Percentiles rank a stretch among this genome's conserved stretches.
These are phyloP conservation scores for Candida schatavii DNA, from an alignment of 805 yeast species.

Conservation along the genomic window DNA sequence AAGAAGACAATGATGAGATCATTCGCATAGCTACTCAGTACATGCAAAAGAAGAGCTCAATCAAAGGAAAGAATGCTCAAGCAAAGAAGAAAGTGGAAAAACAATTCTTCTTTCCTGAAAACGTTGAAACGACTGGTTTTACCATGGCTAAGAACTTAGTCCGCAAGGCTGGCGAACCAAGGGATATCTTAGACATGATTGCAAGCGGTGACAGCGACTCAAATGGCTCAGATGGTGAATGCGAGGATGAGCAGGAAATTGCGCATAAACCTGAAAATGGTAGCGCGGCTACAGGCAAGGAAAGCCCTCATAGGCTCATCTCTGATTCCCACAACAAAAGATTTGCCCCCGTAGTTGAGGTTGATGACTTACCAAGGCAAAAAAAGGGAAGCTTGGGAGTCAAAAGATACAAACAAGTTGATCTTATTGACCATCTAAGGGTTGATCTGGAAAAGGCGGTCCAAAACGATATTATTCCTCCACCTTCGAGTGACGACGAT, in stretches of 20 bases:
- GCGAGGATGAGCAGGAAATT: background rate
- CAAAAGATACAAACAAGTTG: conserved; percentile 12
- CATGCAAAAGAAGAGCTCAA: conserved; percentile 35
- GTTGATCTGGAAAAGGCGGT: conserved; percentile 4
- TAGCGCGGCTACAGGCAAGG: background rate
- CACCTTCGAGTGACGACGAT: conserved; percentile 4
- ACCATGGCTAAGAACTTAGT: conserved; percentile 50
- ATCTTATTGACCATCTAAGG: conserved; percentile 14
- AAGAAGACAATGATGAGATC: conserved; percentile 63
- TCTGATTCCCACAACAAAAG: too few relatives aligned
- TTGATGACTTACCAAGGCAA: conserved; percentile 1
- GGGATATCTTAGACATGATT: conserved; percentile 13
- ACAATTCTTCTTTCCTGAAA: conserved; percentile 70
- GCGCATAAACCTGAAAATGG: background rate
- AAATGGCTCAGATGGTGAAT: conserved; percentile 8
- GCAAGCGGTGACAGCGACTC: too few relatives aligned
- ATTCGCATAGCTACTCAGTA: conserved; percentile 65
- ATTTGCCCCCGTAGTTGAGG: conserved; percentile 5
- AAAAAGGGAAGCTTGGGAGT: conserved; percentile 14
- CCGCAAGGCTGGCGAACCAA: conserved; percentile 10
- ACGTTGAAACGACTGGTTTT: conserved; percentile 61
- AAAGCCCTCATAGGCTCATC: too few relatives aligned
- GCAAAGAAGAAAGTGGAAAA: conserved; percentile 24
- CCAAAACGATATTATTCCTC: background rate
- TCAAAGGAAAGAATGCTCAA: conserved; percentile 11